A percentile compares a stretch with the other conserved stretches of the same genome.
Evolutionary conservation across 768 basidiomycete genomes (phyloP).

Genomic region (Russula sp.): DNA sequence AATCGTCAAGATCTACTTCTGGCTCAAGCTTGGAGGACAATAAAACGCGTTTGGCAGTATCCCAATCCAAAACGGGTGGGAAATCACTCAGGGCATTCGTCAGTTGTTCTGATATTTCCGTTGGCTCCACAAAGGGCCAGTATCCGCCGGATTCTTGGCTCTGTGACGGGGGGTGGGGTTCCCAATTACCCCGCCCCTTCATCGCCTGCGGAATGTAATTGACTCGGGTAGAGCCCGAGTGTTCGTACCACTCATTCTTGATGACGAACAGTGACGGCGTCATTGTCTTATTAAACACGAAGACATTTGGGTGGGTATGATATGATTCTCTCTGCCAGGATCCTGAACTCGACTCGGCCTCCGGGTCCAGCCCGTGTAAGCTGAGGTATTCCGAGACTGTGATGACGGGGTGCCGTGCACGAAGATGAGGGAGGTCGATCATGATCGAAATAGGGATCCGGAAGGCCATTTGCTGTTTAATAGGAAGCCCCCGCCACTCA

Average conservation of each 20-base stretch:
- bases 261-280: constrained; percentile 38
- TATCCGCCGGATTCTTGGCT: constrained; percentile 23
- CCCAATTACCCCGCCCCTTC: constrained; percentile 37
- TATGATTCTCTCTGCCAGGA: constrained; percentile 41
- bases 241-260: constrained; percentile 45
- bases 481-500: constrained; percentile 43
- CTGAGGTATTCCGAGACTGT: constrained; percentile 44
- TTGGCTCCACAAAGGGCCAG: constrained; percentile 6
- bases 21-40: not conserved
- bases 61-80: constrained; percentile 6
- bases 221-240: constrained; percentile 39
- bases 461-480: constrained; percentile 40
- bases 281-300: constrained; percentile 28
- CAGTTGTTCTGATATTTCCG: not conserved
- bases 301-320: constrained; percentile 35
- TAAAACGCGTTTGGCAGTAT: constrained; percentile 6
- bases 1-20: constrained; percentile 31
- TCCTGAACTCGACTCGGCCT: constrained; percentile 40
- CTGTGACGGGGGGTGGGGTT: constrained; percentile 25
- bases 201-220: constrained; percentile 38
- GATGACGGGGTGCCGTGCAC: constrained; percentile 40
- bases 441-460: constrained; percentile 40
- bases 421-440: constrained; percentile 45
- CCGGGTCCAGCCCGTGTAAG: constrained; percentile 39
- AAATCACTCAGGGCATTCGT: too few species aligned